phyloP scores from a whole-genome alignment of 495 filamentous ascomycete genomes.

The Tuber indicum region DNA sequence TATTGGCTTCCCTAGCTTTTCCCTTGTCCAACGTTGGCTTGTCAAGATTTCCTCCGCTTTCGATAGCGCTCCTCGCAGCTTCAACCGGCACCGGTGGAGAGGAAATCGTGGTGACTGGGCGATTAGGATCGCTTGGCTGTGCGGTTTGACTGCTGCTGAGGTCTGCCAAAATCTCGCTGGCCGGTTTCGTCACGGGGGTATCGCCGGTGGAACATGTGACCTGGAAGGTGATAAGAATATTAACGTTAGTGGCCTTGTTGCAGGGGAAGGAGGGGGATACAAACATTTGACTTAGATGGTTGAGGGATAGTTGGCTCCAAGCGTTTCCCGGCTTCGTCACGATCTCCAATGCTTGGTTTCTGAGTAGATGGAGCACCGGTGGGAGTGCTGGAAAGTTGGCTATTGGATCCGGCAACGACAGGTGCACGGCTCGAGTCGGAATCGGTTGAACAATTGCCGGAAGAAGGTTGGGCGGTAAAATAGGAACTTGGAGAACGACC shows the following conservation, averaged over 20 bases:
- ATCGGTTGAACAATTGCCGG: not conserved
- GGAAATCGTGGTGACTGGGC: not conserved
- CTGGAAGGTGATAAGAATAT: not conserved
- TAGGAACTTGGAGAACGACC: not conserved
- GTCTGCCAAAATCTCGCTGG: not conserved
- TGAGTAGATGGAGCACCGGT: too few species aligned
- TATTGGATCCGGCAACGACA: not conserved
- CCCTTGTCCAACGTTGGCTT: not conserved
- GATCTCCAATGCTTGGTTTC: not conserved
- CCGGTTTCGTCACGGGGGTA: not conserved
- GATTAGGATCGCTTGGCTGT: not conserved
- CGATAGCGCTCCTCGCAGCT: not conserved
- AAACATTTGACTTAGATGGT: not conserved
- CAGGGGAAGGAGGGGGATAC: too few species aligned
- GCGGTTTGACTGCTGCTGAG: fast-evolving
- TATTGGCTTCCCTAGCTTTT: not conserved
- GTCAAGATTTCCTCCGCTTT: not conserved
- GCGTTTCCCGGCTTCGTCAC: not conserved
- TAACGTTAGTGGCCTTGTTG: not conserved
- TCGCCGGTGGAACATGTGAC: not conserved
- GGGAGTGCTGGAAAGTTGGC: not conserved
- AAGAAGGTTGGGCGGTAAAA: not conserved
- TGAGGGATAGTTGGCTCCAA: not conserved
- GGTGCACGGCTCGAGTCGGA: not conserved
- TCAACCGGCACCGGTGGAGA: not conserved